These are phyloP conservation scores for Paraphaeosphaeria minitans DNA, from an alignment of 2,329 filamentous ascomycete genomes.

Conservation along the genomic window DNA sequence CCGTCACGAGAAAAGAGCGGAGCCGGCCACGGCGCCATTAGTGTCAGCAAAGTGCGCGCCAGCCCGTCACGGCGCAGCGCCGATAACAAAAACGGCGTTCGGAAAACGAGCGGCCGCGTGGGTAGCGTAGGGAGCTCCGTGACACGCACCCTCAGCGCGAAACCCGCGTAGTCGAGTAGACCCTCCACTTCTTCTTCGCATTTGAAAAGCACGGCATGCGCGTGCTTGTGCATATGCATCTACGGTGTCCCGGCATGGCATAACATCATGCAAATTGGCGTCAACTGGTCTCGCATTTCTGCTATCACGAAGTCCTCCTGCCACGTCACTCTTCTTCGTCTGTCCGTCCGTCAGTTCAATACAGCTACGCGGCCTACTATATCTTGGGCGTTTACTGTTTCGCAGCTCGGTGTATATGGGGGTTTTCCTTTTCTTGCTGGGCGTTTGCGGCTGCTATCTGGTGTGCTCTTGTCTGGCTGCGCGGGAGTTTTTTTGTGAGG, in stretches of 20 bases:
- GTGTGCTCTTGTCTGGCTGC: neutral
- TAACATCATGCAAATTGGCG: conserved; percentile 22
- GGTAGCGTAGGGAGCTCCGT: conserved; percentile 51
- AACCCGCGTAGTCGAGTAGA: conserved; percentile 29
- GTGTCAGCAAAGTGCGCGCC: conserved; percentile 51
- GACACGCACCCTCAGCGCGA: conserved; percentile 24
- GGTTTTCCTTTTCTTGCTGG: neutral
- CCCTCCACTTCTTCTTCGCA: conserved; percentile 6
- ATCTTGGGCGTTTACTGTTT: conserved; percentile 6
- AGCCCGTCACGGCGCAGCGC: conserved; percentile 53
- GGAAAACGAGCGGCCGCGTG: conserved; percentile 58
- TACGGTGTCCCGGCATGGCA: conserved; percentile 25
- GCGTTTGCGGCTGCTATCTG: neutral
- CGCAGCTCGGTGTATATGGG: conserved; percentile 9
- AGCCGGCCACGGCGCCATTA: conserved; percentile 52
- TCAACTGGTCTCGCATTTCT: conserved; percentile 20
- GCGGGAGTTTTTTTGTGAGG: neutral
- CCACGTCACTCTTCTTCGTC: conserved; percentile 14
- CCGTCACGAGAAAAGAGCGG: conserved; percentile 48
- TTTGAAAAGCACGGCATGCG: conserved; percentile 14
- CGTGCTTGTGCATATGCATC: conserved; percentile 22
- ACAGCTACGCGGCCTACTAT: neutral
- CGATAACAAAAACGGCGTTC: conserved; percentile 55
- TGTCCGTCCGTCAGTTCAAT: neutral
- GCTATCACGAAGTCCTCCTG: conserved; percentile 15